A percentile compares a stretch with the other conserved stretches of the same genome.
phyloP scores from a whole-genome alignment of 2,329 filamentous ascomycete species.

The Trichoderma citrinoviride region DNA sequence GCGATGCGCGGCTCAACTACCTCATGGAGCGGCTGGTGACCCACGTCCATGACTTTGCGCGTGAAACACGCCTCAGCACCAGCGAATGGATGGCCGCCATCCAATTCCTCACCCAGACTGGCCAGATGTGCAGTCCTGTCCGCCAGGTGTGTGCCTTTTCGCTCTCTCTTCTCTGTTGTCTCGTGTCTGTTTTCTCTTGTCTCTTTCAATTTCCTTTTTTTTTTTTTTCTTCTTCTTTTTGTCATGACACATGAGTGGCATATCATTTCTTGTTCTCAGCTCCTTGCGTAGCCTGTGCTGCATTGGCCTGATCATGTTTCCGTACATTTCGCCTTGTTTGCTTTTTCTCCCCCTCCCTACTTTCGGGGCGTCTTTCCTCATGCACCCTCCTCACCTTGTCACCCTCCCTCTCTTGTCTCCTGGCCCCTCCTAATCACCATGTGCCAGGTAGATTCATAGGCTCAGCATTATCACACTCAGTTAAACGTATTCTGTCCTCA shows the following conservation, averaged over 20 bases:
- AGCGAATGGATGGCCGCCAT: constrained; percentile 72
- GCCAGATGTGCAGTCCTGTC: constrained; percentile 54
- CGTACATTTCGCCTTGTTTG: neutral
- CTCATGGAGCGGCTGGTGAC: constrained; percentile 67
- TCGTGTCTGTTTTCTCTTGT: neutral
- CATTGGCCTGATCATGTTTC: neutral
- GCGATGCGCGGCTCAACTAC: constrained; percentile 62
- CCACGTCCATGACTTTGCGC: constrained; percentile 73
- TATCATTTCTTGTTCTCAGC: too few species aligned
- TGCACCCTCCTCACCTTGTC: neutral
- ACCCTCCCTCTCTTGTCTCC: neutral
- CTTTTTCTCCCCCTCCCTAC: neutral
- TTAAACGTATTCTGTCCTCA: neutral
- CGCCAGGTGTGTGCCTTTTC: constrained; percentile 3
- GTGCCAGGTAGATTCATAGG: neutral
- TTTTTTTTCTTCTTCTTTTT: too few species aligned
- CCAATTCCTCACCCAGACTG: constrained; percentile 64
- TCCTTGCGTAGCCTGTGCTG: too few species aligned
- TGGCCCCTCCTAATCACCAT: neutral
- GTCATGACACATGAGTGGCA: too few species aligned
- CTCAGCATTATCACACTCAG: neutral
- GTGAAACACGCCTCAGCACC: constrained; percentile 70
- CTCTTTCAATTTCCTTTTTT: neutral
- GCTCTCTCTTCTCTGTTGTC: neutral
- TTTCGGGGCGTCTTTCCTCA: neutral